Base-by-base conservation (phyloP, 1,139 yeast genomes). In the Trichomonascaceae sp. region DNA sequence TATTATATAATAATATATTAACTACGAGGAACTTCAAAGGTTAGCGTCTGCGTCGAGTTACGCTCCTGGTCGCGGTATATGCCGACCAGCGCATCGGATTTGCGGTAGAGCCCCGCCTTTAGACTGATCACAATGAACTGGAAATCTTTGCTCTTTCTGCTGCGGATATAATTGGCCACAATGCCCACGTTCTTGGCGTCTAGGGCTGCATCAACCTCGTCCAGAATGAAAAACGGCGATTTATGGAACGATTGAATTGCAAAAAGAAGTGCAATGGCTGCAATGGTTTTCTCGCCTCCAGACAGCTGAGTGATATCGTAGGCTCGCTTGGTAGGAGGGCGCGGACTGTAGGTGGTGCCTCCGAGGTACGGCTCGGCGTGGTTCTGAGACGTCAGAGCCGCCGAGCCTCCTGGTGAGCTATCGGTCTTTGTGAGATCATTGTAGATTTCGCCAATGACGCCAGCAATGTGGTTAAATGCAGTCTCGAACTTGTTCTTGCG, bases 211-310 rank as follows among this genome's bases (percentile, higher is more conserved):
- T 89, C 99, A 13, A 89, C 87, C 59, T 89, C 99, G 56, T 89
- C 99, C 32, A 89, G 64, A 1, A 89, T 94, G 52, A 89, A 89
- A 54, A 89, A 89, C 16, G 99, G 98, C 0, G 96, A 78, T 1
- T 97, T 97, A 36, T 78, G 92, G 58, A 63, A 81, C 0, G 93
- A 77, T 54, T 89, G 96, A 34, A 87, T 74, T 2, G 98, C 92
- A 62, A 89, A 89, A 32, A 89, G 57, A 42, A 89, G 63, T 0
- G 97, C 96, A 44, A 89, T 64, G 0, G 98, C 98, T 1, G 98
- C 98, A 58, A 89, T 79, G 1, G 97, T 82, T 54, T 87, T 85
- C 52, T 89, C 98, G 33, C 99, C 99, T 34, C 98, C 99, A 0
- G 96, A 84, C 11, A 89, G 64, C 40, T 81, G 71, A 39, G 84